phyloP scores from a whole-genome alignment of 805 yeast genomes.

The Yamadazyma ubonensis region DNA sequence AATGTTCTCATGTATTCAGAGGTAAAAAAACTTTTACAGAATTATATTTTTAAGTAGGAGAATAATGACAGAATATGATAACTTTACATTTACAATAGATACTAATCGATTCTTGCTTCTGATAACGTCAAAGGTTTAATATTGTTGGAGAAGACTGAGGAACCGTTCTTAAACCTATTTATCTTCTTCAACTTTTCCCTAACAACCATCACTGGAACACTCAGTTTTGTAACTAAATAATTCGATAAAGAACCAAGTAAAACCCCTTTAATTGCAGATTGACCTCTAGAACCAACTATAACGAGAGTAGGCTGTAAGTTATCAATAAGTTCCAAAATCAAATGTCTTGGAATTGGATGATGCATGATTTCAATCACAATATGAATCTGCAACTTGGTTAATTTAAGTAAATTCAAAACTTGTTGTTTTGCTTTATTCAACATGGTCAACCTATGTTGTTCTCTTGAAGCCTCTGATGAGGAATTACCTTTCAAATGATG shows the following conservation, averaged over 20 bases:
- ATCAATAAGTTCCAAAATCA: slow-evolving; percentile 67
- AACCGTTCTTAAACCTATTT: slow-evolving; percentile 51
- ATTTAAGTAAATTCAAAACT: slow-evolving; percentile 49
- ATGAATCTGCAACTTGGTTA: slow-evolving; percentile 71
- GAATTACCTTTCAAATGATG: slow-evolving; percentile 43
- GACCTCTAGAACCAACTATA: slow-evolving; percentile 74
- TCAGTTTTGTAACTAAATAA: slow-evolving; percentile 65
- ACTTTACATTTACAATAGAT: neutral
- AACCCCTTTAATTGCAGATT: slow-evolving; percentile 69
- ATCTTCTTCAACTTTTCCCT: slow-evolving; percentile 68
- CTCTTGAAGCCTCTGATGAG: slow-evolving; percentile 35
- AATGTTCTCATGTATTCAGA: slow-evolving; percentile 46
- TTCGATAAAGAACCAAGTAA: slow-evolving; percentile 71
- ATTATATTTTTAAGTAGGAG: slow-evolving; percentile 30
- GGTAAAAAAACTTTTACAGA: slow-evolving; percentile 54
- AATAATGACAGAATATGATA: neutral
- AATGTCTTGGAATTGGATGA: slow-evolving; percentile 72
- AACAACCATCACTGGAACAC: slow-evolving; percentile 81
- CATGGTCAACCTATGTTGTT: slow-evolving; percentile 37
- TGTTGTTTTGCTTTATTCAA: slow-evolving; percentile 44
- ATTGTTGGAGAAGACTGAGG: slow-evolving; percentile 54
- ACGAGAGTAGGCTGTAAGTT: slow-evolving; percentile 72
- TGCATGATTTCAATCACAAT: slow-evolving; percentile 72
- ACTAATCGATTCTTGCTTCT: slow-evolving; percentile 46
- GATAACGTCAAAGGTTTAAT: slow-evolving; percentile 50